Evolutionary conservation across 805 yeast species (phyloP).

Genomic region (Starmerella tilneyi): DNA sequence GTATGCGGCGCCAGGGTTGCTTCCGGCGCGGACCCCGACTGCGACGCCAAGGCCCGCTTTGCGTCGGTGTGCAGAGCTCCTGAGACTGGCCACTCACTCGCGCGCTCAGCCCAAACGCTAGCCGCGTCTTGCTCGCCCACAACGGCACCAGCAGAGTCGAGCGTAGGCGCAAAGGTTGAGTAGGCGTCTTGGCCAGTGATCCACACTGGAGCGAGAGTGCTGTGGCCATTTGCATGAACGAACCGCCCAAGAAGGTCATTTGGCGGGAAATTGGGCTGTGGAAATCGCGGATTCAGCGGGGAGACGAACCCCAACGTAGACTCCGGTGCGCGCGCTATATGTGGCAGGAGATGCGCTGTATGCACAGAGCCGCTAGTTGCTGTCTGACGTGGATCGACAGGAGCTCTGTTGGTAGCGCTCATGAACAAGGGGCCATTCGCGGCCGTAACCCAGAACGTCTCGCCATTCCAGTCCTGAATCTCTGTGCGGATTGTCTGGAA

Average conservation of each 20-base stretch:
- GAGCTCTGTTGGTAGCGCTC: conserved; percentile 57
- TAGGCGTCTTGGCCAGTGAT: conserved; percentile 39
- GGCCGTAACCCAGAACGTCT: conserved; percentile 51
- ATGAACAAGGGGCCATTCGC: conserved; percentile 72
- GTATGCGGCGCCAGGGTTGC: no score
- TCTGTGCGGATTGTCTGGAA: conserved; percentile 39
- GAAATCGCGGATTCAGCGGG: conserved; percentile 37
- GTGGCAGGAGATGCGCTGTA: conserved; percentile 60
- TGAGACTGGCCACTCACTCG: neutral
- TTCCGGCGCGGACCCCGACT: no score
- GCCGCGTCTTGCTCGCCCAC: conserved; percentile 20
- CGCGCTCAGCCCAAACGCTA: conserved; percentile 18
- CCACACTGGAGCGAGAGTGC: conserved; percentile 59
- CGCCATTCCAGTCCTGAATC: conserved; percentile 81
- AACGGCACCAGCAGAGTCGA: conserved; percentile 46
- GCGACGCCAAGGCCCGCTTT: no score
- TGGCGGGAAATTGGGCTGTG: conserved; percentile 43
- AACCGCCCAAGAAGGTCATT: conserved; percentile 40
- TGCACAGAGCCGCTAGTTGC: conserved; percentile 57
- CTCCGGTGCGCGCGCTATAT: conserved; percentile 30
- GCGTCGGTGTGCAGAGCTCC: neutral
- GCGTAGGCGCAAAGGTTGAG: conserved; percentile 54
- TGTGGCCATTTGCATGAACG: conserved; percentile 33
- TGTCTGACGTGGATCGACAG: conserved; percentile 63
- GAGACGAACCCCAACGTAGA: conserved; percentile 37